Conservation (phyloP, 139 green algal genomes). For the Chlamydomonas applanata region DNA sequence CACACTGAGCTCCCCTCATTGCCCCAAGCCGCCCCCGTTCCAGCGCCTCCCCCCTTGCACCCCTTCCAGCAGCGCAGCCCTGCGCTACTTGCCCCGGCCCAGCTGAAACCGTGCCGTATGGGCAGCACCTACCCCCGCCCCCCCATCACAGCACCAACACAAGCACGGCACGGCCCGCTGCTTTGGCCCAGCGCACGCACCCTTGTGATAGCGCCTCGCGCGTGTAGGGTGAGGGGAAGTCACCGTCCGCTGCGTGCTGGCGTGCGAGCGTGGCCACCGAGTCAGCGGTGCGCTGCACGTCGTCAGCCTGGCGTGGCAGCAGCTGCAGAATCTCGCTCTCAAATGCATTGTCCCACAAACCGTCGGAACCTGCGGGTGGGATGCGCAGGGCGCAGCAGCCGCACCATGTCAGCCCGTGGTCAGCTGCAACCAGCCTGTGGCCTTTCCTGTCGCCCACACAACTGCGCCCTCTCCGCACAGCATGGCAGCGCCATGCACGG, state of each 20-base stretch:
- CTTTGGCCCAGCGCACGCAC: conserved; percentile 19
- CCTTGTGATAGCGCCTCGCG: conserved; percentile 66
- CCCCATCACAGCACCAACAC: too few relatives aligned
- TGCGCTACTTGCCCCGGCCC: too few relatives aligned
- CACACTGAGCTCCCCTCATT: too few relatives aligned
- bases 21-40: too few relatives aligned
- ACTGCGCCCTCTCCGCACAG: background rate
- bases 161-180: too few relatives aligned
- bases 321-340: conserved; percentile 45
- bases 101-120: too few relatives aligned
- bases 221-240: conserved; percentile 77
- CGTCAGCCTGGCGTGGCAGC: conserved; percentile 20
- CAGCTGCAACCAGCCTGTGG: background rate
- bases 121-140: too few relatives aligned
- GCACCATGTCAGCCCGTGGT: too few relatives aligned
- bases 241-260: conserved; percentile 41
- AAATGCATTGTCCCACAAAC: conserved; percentile 72
- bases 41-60: too few relatives aligned
- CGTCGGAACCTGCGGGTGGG: conserved; percentile 60
- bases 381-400: too few relatives aligned
- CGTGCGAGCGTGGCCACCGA: conserved; percentile 29
- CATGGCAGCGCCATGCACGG: conserved; percentile 2
- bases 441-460: background rate
- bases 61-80: too few relatives aligned
- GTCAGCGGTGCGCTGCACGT: conserved; percentile 38